Evolutionary conservation across 176 grass and related monocot species (phyloP).

Genomic region (Triticum monococcum): DNA sequence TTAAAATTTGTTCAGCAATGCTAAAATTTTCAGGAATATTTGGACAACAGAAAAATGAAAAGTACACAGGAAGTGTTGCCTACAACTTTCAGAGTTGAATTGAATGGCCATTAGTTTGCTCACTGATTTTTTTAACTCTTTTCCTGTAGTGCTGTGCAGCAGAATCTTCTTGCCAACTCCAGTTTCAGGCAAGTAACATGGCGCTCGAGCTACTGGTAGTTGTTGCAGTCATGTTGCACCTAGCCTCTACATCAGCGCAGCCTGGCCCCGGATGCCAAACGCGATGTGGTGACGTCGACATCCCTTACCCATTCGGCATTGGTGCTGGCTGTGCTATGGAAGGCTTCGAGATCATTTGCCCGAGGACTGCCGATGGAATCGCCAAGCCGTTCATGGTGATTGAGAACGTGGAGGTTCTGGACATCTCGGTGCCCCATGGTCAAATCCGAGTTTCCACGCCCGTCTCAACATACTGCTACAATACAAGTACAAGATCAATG

Average conservation of each 20-base stretch:
- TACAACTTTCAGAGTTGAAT: neutral
- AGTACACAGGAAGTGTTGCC: neutral
- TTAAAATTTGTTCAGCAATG: neutral
- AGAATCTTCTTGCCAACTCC: neutral
- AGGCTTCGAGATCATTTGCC: slow-evolving; percentile 4
- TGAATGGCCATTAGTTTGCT: neutral
- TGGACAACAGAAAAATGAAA: neutral
- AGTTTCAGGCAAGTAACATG: neutral
- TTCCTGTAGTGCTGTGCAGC: neutral
- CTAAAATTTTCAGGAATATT: neutral
- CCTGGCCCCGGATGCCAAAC: neutral
- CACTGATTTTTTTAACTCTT: neutral
- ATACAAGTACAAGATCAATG: neutral
- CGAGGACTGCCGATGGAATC: neutral
- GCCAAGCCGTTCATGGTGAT: neutral
- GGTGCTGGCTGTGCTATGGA: neutral
- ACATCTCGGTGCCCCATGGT: neutral
- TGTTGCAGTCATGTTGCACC: neutral
- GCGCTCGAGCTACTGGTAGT: neutral
- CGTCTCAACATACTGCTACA: slow-evolving; percentile 12
- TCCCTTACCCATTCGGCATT: slow-evolving; percentile 14
- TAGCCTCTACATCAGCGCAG: slow-evolving; percentile 9
- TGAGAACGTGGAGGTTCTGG: neutral
- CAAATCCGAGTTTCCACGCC: neutral
- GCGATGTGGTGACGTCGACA: neutral